Conservation (phyloP, 2,329 filamentous ascomycete species). For the Arthrobotrys sphaeroides region DNA sequence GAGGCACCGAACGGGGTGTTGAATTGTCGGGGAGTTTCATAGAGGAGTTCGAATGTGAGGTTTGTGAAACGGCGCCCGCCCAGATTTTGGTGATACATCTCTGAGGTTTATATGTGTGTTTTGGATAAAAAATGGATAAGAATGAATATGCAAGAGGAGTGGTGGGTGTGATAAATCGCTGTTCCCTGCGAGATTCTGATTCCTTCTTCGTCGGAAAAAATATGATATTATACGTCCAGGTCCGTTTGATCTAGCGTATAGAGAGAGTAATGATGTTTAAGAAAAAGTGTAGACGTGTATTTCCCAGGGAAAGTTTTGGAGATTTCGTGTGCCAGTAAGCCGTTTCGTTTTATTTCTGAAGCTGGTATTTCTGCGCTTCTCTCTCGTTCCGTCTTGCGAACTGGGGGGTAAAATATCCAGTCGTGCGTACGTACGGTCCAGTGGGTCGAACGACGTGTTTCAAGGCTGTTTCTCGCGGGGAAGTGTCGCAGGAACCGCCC, state of each 20-base stretch:
- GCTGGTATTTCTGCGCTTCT: conserved; percentile 3
- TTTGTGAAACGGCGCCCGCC: conserved; percentile 43
- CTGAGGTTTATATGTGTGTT: not conserved
- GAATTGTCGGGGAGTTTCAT: conserved; percentile 53
- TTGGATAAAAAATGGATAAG: not conserved
- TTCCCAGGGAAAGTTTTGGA: not conserved
- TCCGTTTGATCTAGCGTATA: too few relatives aligned
- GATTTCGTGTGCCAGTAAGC: not conserved
- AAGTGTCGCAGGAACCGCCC: conserved; percentile 17
- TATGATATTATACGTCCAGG: too few relatives aligned
- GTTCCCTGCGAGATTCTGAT: too few relatives aligned
- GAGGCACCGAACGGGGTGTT: conserved; percentile 23
- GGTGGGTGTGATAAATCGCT: too few relatives aligned
- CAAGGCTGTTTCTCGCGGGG: conserved; percentile 27
- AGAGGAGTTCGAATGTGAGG: conserved; percentile 51
- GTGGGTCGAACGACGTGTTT: conserved; percentile 18
- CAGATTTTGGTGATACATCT: conserved; percentile 53
- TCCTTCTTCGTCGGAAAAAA: too few relatives aligned
- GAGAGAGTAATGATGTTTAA: too few relatives aligned
- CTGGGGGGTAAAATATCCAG: not conserved
- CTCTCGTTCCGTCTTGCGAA: not conserved
- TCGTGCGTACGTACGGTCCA: too few relatives aligned
- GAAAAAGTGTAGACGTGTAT: too few relatives aligned
- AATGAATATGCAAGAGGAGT: not conserved
- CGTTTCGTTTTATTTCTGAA: too few relatives aligned